These are phyloP conservation scores for Ascoidea rubescens DNA, from an alignment of 805 yeast species.

Conservation along the genomic window DNA sequence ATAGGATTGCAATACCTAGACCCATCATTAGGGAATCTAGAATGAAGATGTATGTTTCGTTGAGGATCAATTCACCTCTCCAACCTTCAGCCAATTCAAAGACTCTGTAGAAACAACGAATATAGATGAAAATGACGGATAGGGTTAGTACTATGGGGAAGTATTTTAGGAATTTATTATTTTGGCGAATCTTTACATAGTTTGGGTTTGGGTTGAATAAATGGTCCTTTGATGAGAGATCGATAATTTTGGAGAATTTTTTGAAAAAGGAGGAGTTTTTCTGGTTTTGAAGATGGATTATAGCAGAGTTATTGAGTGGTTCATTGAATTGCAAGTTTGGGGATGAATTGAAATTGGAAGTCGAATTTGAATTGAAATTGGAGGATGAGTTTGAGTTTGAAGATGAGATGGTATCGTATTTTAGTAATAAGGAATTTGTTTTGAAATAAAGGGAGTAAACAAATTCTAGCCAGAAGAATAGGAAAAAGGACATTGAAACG, in stretches of 20 bases:
- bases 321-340: too few relatives aligned
- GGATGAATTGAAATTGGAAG: too few relatives aligned
- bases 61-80: constrained; percentile 47
- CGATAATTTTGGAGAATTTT: not conserved
- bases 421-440: not conserved
- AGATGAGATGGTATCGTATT: too few relatives aligned
- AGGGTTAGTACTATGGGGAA: constrained; percentile 30
- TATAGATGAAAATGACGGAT: constrained; percentile 39
- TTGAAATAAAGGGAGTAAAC: constrained; percentile 21
- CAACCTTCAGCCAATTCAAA: constrained; percentile 65
- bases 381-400: too few relatives aligned
- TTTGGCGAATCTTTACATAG: constrained; percentile 17
- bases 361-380: too few relatives aligned
- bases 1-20: constrained; percentile 27
- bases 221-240: constrained; percentile 5
- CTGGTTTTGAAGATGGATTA: too few relatives aligned
- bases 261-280: not conserved
- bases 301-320: too few relatives aligned
- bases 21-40: constrained; percentile 53
- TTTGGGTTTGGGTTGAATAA: constrained; percentile 22
- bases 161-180: constrained; percentile 21
- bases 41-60: constrained; percentile 43
- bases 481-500: constrained; percentile 47
- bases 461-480: constrained; percentile 34
- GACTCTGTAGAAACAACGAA: constrained; percentile 62